A percentile compares a stretch with the other conserved stretches of the same genome.
These are phyloP conservation scores for Arachnomyces sp. DNA, from an alignment of 2,329 filamentous ascomycete species.

Conservation along the genomic window DNA sequence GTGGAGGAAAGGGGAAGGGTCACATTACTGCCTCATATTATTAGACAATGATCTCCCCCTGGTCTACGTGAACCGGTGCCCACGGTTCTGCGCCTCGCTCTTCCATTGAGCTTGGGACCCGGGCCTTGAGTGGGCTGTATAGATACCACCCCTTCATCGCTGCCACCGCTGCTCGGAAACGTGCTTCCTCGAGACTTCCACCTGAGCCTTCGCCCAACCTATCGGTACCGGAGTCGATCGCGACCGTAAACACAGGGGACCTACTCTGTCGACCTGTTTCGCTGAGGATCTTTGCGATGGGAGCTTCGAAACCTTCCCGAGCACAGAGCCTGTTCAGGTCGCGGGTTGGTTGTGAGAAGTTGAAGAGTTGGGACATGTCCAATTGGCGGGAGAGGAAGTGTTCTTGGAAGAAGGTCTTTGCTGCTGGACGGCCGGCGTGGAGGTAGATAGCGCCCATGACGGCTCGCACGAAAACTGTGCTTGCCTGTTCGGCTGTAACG, in stretches of 20 bases:
- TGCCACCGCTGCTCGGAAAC: conserved; percentile 70
- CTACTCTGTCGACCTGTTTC: conserved; percentile 82
- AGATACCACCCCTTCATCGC: conserved; percentile 93
- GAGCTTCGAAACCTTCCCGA: conserved; percentile 79
- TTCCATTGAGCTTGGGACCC: conserved; percentile 63
- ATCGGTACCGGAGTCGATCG: conserved; percentile 83
- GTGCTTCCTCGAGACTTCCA: conserved; percentile 66
- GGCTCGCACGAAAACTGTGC: conserved; percentile 70
- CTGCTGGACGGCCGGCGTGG: conserved; percentile 69
- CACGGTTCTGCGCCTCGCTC: conserved; percentile 53
- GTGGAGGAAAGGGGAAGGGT: conserved; percentile 18
- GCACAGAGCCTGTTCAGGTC: conserved; percentile 78
- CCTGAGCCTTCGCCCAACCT: conserved; percentile 88
- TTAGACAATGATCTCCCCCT: conserved; percentile 58
- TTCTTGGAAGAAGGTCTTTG: conserved; percentile 71
- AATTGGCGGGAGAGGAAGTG: conserved; percentile 77
- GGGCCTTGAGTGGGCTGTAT: conserved; percentile 66
- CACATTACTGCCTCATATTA: conserved; percentile 16
- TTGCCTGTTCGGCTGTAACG: conserved; percentile 50
- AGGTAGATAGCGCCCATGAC: conserved; percentile 78
- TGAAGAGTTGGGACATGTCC: conserved; percentile 68
- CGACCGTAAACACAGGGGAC: conserved; percentile 86
- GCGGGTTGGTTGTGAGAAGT: conserved; percentile 72
- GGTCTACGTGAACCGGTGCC: conserved; percentile 61
- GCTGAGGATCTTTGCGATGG: conserved; percentile 76